phyloP scores from a whole-genome alignment of 495 filamentous ascomycete genomes.

The Clavariopsis aquatica region DNA sequence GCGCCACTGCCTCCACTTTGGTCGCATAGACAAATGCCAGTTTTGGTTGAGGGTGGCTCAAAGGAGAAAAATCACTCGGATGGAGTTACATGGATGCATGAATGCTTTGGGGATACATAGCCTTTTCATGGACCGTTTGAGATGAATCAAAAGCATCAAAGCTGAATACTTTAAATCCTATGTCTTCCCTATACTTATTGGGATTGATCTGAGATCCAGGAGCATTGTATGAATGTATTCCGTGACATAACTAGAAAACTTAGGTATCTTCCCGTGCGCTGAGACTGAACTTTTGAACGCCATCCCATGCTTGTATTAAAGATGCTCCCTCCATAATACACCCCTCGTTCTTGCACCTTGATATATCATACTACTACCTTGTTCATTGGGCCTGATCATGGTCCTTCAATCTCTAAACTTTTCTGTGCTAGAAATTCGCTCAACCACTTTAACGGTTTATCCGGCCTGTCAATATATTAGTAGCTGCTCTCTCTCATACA shows the following conservation, averaged over 20 bases:
- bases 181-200: background rate
- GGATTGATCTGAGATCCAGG: background rate
- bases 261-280: constrained; percentile 10
- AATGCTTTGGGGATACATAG: constrained; percentile 23
- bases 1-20: constrained; percentile 54
- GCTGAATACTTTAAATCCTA: background rate
- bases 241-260: background rate
- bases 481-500: background rate
- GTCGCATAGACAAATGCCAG: constrained; percentile 56
- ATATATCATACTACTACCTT: background rate
- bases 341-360: too few species aligned
- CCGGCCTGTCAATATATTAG: constrained; percentile 54
- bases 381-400: constrained; percentile 11
- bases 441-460: constrained; percentile 80
- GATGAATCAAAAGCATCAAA: constrained; percentile 33
- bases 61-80: constrained; percentile 23
- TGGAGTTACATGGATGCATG: constrained; percentile 31
- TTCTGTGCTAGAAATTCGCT: constrained; percentile 84
- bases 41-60: constrained; percentile 1
- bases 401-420: constrained; percentile 65
- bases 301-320: constrained; percentile 17
- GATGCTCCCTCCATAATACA: background rate
- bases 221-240: background rate
- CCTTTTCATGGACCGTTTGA: constrained; percentile 21
- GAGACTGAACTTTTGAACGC: constrained; percentile 12